phyloP scores from a whole-genome alignment of 2,329 filamentous ascomycete genomes.

The Ophiostoma sp. region DNA sequence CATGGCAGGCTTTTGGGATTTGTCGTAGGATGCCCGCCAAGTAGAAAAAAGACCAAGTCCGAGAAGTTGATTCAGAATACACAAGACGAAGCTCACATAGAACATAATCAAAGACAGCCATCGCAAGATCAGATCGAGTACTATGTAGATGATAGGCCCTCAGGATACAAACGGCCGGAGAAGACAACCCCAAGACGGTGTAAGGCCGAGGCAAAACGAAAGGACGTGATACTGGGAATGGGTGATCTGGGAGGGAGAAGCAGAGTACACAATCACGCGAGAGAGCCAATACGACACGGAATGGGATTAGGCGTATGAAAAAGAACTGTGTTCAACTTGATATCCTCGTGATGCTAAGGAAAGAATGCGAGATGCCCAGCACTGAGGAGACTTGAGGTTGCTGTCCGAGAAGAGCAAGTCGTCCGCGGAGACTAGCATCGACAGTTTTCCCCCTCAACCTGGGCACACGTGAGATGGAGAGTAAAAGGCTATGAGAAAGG shows the following conservation, averaged over 20 bases:
- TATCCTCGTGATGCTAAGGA: not conserved
- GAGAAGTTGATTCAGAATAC: not conserved
- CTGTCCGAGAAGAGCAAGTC: constrained; percentile 8
- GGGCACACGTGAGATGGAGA: not conserved
- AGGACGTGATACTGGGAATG: not conserved
- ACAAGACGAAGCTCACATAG: not conserved
- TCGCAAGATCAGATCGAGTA: not conserved
- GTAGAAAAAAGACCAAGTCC: not conserved
- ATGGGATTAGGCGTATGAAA: not conserved
- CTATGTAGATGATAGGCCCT: not conserved
- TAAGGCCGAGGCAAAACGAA: not conserved
- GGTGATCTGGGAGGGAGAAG: not conserved
- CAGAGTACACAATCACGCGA: not conserved
- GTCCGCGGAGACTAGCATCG: constrained; percentile 8
- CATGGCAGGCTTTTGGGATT: not conserved
- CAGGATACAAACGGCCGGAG: not conserved
- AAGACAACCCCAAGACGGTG: not conserved
- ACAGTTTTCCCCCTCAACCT: not conserved
- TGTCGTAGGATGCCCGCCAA: not conserved
- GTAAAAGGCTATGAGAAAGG: not conserved
- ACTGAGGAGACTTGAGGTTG: not conserved
- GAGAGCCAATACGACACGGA: not conserved
- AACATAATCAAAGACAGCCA: not conserved
- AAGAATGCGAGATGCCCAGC: not conserved
- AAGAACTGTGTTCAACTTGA: not conserved